Conservation (phyloP, 257 asterid genomes). For the Nicotiana paniculata region DNA sequence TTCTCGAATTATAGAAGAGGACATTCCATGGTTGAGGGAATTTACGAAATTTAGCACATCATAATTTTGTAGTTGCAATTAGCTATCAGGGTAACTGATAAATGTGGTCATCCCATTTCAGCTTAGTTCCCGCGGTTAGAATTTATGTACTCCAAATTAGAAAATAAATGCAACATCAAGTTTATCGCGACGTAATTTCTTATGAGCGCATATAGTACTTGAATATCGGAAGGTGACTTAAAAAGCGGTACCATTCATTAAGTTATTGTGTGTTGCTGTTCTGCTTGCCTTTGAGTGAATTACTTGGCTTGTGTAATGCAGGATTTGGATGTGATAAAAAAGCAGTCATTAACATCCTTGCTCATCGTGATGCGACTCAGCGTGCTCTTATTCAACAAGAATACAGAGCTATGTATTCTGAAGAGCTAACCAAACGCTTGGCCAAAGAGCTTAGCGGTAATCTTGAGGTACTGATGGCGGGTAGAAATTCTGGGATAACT, state of each 20-base stretch:
- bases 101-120: neutral
- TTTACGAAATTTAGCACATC: neutral
- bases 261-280: neutral
- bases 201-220: neutral
- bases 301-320: constrained; percentile 11
- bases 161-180: no score
- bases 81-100: neutral
- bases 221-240: neutral
- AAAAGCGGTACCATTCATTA: neutral
- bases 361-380: constrained; percentile 79
- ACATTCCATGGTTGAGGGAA: neutral
- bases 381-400: constrained; percentile 83
- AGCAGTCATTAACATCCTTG: constrained; percentile 69
- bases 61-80: neutral
- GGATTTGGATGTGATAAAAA: constrained; percentile 94
- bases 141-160: no score
- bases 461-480: constrained; percentile 42
- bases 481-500: neutral
- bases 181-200: neutral
- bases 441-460: constrained; percentile 81
- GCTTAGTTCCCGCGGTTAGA: neutral
- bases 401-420: constrained; percentile 60
- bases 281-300: neutral
- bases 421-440: constrained; percentile 69
- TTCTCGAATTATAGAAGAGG: neutral